Evolutionary conservation across 768 basidiomycete genomes (phyloP).

Genomic region (Panaeolus cyanescens): DNA sequence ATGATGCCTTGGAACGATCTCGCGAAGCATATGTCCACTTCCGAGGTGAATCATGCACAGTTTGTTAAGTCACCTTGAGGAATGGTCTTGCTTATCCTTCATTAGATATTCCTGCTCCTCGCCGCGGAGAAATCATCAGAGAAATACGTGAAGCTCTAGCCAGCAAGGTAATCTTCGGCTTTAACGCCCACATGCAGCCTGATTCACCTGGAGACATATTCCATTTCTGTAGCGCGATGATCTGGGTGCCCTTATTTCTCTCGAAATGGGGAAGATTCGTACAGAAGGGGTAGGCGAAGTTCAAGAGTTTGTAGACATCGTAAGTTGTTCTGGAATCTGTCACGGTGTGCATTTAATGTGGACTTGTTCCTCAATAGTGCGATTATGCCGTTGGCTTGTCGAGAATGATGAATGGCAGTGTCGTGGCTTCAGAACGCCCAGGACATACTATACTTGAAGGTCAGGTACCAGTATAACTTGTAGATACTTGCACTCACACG

Average conservation of each 20-base stretch:
- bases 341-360: constrained; percentile 5
- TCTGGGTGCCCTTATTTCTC: constrained; percentile 79
- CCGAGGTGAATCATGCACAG: constrained; percentile 38
- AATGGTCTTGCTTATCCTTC: background rate
- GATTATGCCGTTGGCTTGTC: constrained; percentile 94
- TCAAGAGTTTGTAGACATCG: constrained; percentile 93
- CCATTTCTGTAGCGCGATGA: constrained; percentile 59
- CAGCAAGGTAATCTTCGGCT: constrained; percentile 56
- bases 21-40: constrained; percentile 74
- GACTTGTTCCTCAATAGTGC: constrained; percentile 52
- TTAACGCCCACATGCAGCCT: constrained; percentile 1
- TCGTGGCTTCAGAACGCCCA: constrained; percentile 86
- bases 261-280: constrained; percentile 91
- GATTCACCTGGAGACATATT: constrained; percentile 2
- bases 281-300: constrained; percentile 93
- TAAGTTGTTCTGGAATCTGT: constrained; percentile 41
- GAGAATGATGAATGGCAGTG: constrained; percentile 90
- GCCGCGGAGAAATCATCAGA: constrained; percentile 84
- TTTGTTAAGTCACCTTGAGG: constrained; percentile 3
- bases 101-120: constrained; percentile 75
- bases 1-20: constrained; percentile 65
- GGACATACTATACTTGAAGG: constrained; percentile 93
- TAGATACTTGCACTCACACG: constrained; percentile 17
- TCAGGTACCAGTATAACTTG: constrained; percentile 25
- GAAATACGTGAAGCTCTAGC: constrained; percentile 85